These are phyloP conservation scores for Cryptococcus maquisensis DNA, from an alignment of 1,284 basidiomycete species.

Conservation along the genomic window DNA sequence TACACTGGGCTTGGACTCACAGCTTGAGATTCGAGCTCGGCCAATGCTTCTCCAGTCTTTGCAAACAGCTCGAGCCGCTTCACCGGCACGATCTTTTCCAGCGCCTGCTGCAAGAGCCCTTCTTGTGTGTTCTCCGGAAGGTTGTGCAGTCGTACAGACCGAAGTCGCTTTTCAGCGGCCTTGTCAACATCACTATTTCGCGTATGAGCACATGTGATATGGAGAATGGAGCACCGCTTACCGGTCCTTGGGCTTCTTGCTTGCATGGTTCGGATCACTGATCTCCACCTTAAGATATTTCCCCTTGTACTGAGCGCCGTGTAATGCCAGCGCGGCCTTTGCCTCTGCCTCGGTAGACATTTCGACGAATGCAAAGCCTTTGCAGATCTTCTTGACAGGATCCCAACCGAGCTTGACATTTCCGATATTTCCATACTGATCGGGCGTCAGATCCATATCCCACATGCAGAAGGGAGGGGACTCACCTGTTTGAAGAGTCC, in stretches of 20 bases:
- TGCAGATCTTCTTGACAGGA: constrained; percentile 60
- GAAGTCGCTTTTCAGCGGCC: constrained; percentile 55
- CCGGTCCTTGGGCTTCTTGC: constrained; percentile 25
- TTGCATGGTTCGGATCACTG: constrained; percentile 34
- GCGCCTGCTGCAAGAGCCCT: constrained; percentile 76
- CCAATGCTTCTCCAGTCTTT: constrained; percentile 64
- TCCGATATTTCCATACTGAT: constrained; percentile 73
- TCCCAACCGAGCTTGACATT: constrained; percentile 74
- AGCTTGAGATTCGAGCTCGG: constrained; percentile 67
- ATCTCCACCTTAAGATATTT: constrained; percentile 34
- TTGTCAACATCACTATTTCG: constrained; percentile 8
- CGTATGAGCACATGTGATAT: background rate
- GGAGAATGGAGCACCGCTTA: constrained; percentile 4
- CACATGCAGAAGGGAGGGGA: constrained; percentile 8
- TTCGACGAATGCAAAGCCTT: constrained; percentile 91
- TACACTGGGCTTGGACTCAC: constrained; percentile 52
- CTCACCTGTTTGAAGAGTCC: constrained; percentile 79
- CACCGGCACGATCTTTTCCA: constrained; percentile 72
- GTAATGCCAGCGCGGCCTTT: constrained; percentile 64
- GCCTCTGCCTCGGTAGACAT: constrained; percentile 77
- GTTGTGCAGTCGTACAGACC: constrained; percentile 66
- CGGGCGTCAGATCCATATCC: constrained; percentile 1
- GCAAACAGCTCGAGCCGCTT: constrained; percentile 71
- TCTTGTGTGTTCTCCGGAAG: constrained; percentile 74
- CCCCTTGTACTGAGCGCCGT: constrained; percentile 66